Conservation (phyloP, 768 basidiomycete species). For the Russula dissimulans region DNA sequence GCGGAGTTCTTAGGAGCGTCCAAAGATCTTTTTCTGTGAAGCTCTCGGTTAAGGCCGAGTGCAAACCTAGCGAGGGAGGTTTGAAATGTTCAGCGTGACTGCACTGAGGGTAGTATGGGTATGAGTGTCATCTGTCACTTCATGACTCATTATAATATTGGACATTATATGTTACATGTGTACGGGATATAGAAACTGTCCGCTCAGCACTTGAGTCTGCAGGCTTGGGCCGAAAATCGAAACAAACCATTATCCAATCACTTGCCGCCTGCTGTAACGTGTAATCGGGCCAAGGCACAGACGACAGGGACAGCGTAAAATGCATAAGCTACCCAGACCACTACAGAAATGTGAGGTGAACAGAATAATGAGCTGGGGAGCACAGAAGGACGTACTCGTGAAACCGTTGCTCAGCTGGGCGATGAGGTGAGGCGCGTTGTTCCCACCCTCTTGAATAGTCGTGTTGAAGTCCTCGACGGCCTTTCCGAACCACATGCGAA, state of each 20-base stretch:
- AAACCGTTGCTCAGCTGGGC: conserved; percentile 65
- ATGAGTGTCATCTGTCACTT: neutral
- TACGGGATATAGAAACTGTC: neutral
- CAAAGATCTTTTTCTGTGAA: too few species aligned
- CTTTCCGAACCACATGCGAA: conserved; percentile 78
- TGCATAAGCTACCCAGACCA: conserved; percentile 72
- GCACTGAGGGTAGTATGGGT: neutral
- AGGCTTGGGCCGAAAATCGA: neutral
- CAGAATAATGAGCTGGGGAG: neutral
- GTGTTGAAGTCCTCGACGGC: conserved; percentile 70
- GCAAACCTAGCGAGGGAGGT: too few species aligned
- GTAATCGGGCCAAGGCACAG: conserved; percentile 56
- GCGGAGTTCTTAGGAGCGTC: too few species aligned
- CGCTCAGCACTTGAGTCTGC: conserved; percentile 8
- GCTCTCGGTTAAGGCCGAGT: too few species aligned
- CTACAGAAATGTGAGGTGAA: conserved; percentile 29
- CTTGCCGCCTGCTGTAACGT: conserved; percentile 43
- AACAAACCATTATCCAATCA: conserved; percentile 12
- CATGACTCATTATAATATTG: neutral
- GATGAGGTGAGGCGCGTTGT: conserved; percentile 46
- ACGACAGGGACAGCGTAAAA: conserved; percentile 67
- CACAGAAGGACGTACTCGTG: conserved; percentile 44
- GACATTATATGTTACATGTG: conserved; percentile 1
- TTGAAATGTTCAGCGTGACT: too few species aligned
- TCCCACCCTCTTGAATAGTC: conserved; percentile 44